Base-by-base conservation (phyloP, 176 grass and related monocot genomes). In the Zea luxurians region DNA sequence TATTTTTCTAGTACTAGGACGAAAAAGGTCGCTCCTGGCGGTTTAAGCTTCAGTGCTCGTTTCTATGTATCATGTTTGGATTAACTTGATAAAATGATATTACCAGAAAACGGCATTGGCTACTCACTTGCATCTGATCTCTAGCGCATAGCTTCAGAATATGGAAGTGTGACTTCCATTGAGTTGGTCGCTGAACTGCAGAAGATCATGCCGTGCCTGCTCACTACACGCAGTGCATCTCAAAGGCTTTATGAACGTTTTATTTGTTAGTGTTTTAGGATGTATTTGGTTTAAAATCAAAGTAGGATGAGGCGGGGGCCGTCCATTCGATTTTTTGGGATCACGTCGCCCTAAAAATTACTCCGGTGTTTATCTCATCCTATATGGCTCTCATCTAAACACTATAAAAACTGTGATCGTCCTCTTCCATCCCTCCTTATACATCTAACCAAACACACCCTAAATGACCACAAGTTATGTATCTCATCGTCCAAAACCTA, bases 1-100 rank as follows among this genome's bases (percentile, higher is more conserved):
- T 84, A 43, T 80, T 84, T 84, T 88, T 70, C 81, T 75, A 80
- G 10, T 84, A 84, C 57, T 76, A 57, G 65, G 45, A 65, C 71
- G 87, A 81, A 81, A 80, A 84, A 71, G 54, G 76, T 76, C 10
- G 64, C 27, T 27, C 40, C 41, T 83, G 64, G 48, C 15, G 21
- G 36, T 66, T 66, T 73, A 66, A 73, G 34, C 61, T 61, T 59
- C 55, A 34, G 2, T 87, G 54, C 61, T 79, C 27, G 64, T 21
- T 64, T 70, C 72, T 71, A 27, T 27, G 15, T 80, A 69, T 53
- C 71, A 35, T 64, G 45, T 9, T 34, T 70, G 55, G 44, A 55
- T 67, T 16, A 57, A n/a, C 17, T 58, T 21, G 55, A 7, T 59
- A 20, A 21, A 59, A 59, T 20, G 55, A 10, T 59, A 21, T 59